phyloP scores from a whole-genome alignment of 257 asterid species.

The Salvia hispanica region DNA sequence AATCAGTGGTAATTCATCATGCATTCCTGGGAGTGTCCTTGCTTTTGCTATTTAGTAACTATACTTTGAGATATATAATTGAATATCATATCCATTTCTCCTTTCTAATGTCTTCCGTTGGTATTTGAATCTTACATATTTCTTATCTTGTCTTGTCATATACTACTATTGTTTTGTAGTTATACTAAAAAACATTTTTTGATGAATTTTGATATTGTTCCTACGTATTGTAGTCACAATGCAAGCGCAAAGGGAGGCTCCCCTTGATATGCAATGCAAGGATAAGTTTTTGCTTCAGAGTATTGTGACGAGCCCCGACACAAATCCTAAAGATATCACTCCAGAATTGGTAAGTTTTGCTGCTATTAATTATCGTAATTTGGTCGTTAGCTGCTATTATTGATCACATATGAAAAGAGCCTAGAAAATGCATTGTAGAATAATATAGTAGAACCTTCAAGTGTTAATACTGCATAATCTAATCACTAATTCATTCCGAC shows the following conservation, averaged over 20 bases:
- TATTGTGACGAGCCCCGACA: slow-evolving; percentile 9
- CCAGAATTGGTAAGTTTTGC: slow-evolving; percentile 8
- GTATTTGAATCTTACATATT: background rate
- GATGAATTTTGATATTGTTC: background rate
- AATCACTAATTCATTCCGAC: no score
- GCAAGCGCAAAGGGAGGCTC: slow-evolving; percentile 24
- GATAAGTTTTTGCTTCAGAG: slow-evolving; percentile 24
- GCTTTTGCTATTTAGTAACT: background rate
- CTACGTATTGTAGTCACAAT: slow-evolving; percentile 14
- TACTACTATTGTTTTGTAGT: background rate
- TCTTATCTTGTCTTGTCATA: background rate
- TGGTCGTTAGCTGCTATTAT: background rate
- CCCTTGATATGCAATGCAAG: slow-evolving; percentile 13
- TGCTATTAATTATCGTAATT: background rate
- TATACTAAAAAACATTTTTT: background rate
- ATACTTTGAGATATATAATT: background rate
- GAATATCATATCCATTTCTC: background rate
- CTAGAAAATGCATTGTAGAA: background rate
- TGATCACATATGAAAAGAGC: slow-evolving; percentile 2
- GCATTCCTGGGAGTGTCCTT: background rate
- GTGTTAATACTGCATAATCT: no score
- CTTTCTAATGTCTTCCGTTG: background rate
- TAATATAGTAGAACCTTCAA: background rate
- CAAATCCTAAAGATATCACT: slow-evolving; percentile 13
- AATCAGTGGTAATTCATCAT: slow-evolving; percentile 2